phyloP scores from a whole-genome alignment of 441 rosid species.

The Raphanus hybrid region DNA sequence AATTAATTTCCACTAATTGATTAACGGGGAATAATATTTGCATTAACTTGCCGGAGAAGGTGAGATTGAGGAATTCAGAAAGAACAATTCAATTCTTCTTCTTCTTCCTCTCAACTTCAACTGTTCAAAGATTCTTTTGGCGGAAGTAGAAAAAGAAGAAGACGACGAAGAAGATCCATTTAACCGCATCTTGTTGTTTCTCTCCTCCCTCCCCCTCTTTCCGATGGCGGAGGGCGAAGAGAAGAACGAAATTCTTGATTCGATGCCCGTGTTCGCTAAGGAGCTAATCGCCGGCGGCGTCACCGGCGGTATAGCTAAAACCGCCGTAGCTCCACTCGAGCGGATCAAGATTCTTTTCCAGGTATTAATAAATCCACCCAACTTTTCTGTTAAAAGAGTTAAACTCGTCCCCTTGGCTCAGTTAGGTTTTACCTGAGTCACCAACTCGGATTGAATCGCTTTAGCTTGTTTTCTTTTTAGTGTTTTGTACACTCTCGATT shows the following conservation, averaged over 20 bases:
- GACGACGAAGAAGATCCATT: constrained; percentile 30
- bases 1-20: neutral
- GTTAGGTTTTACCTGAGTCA: neutral
- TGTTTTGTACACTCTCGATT: neutral
- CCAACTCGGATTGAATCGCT: constrained; percentile 5
- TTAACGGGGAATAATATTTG: constrained; percentile 1
- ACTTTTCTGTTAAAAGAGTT: neutral
- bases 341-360: constrained; percentile 93
- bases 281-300: constrained; percentile 91
- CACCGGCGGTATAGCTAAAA: constrained; percentile 87
- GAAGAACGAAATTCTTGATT: constrained; percentile 63
- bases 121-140: constrained; percentile 19
- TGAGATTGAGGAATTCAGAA: constrained; percentile 21
- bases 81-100: neutral
- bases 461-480: neutral
- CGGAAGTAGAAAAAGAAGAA: constrained; percentile 15
- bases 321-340: constrained; percentile 94
- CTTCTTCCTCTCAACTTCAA: constrained; percentile 11
- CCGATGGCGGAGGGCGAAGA: constrained; percentile 57
- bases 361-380: constrained; percentile 44
- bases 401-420: neutral
- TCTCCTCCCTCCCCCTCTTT: constrained; percentile 18
- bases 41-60: constrained; percentile 35
- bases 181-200: constrained; percentile 2
- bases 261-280: constrained; percentile 77